These are phyloP conservation scores for Ailanthus altissimus DNA, from an alignment of 345 rosid genomes.

Conservation along the genomic window DNA sequence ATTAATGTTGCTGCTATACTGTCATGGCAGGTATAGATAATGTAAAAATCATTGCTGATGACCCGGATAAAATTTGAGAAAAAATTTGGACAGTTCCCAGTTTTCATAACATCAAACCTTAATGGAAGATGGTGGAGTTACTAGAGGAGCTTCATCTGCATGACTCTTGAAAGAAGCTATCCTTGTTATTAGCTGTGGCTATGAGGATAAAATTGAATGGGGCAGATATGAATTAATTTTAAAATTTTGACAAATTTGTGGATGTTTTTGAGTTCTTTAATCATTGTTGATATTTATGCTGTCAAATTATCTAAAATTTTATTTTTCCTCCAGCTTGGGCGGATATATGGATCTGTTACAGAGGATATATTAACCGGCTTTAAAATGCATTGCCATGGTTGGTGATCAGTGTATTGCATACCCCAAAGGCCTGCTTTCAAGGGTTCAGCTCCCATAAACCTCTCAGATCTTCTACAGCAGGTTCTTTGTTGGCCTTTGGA, in stretches of 20 bases:
- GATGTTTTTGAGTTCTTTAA: not conserved
- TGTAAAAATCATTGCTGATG: slow-evolving; percentile 46
- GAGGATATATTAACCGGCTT: slow-evolving; percentile 76
- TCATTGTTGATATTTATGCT: not conserved
- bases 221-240: slow-evolving; percentile 43
- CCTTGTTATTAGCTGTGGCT: slow-evolving; percentile 70
- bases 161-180: slow-evolving; percentile 70
- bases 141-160: slow-evolving; percentile 47
- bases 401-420: slow-evolving; percentile 74
- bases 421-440: slow-evolving; percentile 65
- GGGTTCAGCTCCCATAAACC: slow-evolving; percentile 76
- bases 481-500: slow-evolving; percentile 78
- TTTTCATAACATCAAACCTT: slow-evolving; percentile 49
- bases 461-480: slow-evolving; percentile 74
- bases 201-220: slow-evolving; percentile 77
- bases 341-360: slow-evolving; percentile 84
- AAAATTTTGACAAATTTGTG: not conserved
- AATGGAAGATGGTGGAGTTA: slow-evolving; percentile 61
- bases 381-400: slow-evolving; percentile 80
- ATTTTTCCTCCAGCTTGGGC: slow-evolving; percentile 48
- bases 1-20: slow-evolving; percentile 4
- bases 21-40: slow-evolving; percentile 42
- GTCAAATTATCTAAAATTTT: not conserved
- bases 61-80: slow-evolving; percentile 57
- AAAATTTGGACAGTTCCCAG: slow-evolving; percentile 60